Evolutionary conservation across 345 rosid species (phyloP).

Genomic region (Lumnitzera littorea): DNA sequence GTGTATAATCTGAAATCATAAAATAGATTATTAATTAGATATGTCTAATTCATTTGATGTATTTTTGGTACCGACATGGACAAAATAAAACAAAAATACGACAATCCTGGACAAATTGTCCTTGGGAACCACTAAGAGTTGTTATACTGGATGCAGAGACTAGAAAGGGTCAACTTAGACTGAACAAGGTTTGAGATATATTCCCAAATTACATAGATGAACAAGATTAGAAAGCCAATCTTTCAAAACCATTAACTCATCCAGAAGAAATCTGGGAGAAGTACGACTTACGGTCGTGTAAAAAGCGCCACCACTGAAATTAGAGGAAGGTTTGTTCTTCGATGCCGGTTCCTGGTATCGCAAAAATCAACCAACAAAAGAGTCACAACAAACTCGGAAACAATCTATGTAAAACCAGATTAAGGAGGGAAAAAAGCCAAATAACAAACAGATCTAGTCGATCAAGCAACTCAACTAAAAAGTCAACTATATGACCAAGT

Average conservation of each 20-base stretch:
- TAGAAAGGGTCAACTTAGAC: too few species aligned
- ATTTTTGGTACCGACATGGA: too few species aligned
- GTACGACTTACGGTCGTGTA: conserved; percentile 36
- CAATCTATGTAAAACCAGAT: not conserved
- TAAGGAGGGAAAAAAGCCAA: not conserved
- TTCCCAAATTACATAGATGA: not conserved
- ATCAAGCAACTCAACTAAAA: not conserved
- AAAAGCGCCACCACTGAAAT: conserved; percentile 41
- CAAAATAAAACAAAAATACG: too few species aligned
- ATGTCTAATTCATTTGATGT: too few species aligned
- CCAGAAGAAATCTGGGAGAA: conserved; percentile 4
- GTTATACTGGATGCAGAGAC: too few species aligned
- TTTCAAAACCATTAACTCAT: not conserved
- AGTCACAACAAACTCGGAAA: conserved; percentile 6
- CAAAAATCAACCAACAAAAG: conserved; percentile 1
- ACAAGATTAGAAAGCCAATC: not conserved
- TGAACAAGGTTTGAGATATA: not conserved
- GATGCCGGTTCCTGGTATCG: conserved; percentile 41
- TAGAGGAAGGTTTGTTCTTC: conserved; percentile 36
- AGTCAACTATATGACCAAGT: not conserved
- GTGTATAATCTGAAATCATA: too few species aligned
- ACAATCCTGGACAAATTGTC: too few species aligned
- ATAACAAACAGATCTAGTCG: not conserved
- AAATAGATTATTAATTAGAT: too few species aligned
- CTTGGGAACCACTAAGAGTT: too few species aligned